Conservation (phyloP, 2,329 filamentous ascomycete species). For the Xylariales sp. region DNA sequence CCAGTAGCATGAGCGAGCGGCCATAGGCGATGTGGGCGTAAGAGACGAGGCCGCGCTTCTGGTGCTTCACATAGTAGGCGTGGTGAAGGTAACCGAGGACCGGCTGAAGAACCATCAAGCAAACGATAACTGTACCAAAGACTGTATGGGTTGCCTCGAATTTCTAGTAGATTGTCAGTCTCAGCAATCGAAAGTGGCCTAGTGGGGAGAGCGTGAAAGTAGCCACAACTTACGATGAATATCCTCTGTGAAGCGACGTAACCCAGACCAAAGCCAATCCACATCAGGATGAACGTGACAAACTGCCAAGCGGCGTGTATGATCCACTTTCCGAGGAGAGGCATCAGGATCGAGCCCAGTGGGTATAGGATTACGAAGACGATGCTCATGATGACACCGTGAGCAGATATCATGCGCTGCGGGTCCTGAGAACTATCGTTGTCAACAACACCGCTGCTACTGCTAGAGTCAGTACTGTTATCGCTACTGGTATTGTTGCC, state of each 20-base stretch:
- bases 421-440: slow-evolving; percentile 11
- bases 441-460: slow-evolving; percentile 10
- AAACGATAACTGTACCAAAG: slow-evolving; percentile 51
- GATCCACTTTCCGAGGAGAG: slow-evolving; percentile 51
- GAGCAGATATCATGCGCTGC: slow-evolving; percentile 33
- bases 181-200: not conserved
- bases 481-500: slow-evolving; percentile 13
- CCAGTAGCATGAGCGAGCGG: slow-evolving; percentile 51
- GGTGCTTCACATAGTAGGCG: slow-evolving; percentile 42
- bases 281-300: slow-evolving; percentile 51
- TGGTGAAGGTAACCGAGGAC: slow-evolving; percentile 56
- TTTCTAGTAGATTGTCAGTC: slow-evolving; percentile 35
- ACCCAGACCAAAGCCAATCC: slow-evolving; percentile 52
- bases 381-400: slow-evolving; percentile 58
- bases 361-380: slow-evolving; percentile 57
- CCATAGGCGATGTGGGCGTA: slow-evolving; percentile 61
- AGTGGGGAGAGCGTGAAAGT: slow-evolving; percentile 10
- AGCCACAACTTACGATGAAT: slow-evolving; percentile 19
- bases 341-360: slow-evolving; percentile 56
- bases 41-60: slow-evolving; percentile 45
- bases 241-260: slow-evolving; percentile 36
- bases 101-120: slow-evolving; percentile 53
- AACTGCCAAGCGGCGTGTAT: slow-evolving; percentile 55
- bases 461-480: slow-evolving; percentile 11
- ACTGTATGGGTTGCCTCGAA: slow-evolving; percentile 49